Conservation (phyloP, 495 filamentous ascomycete species). For the Pyrenula massariospora region DNA sequence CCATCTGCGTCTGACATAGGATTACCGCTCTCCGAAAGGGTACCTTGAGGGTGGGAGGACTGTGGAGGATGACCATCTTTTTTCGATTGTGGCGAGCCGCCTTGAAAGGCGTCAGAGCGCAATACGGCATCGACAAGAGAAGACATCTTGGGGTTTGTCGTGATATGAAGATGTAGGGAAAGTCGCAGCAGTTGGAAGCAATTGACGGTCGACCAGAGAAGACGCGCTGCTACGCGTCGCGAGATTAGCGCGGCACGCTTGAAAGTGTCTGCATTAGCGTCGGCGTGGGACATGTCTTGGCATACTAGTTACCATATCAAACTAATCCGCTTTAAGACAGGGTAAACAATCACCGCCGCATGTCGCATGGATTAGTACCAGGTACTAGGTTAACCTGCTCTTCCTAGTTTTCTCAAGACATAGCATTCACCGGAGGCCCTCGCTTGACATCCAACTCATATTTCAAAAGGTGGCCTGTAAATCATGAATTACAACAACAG, state of each 20-base stretch:
- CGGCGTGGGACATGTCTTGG: too few relatives aligned
- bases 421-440: too few relatives aligned
- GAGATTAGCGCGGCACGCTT: neutral
- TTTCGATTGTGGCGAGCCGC: conserved; percentile 19
- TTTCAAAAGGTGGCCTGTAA: too few relatives aligned
- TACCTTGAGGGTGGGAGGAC: conserved; percentile 27
- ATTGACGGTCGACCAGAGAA: neutral
- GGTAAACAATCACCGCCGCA: too few relatives aligned
- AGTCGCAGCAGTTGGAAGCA: neutral
- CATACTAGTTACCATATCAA: too few relatives aligned
- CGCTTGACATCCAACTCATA: too few relatives aligned
- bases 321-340: too few relatives aligned
- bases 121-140: conserved; percentile 39
- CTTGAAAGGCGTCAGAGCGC: conserved; percentile 36
- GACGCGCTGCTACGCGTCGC: neutral
- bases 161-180: neutral
- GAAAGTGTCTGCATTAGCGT: conserved; percentile 1
- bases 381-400: too few relatives aligned
- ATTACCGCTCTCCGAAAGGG: conserved; percentile 40
- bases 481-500: conserved; percentile 59
- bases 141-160: conserved; percentile 22
- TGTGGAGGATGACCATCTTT: conserved; percentile 28
- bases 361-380: too few relatives aligned
- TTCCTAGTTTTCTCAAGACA: too few relatives aligned
- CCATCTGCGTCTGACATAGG: conserved; percentile 40